Conservation (phyloP, 2,329 filamentous ascomycete genomes). For the Fusarium anguioides region DNA sequence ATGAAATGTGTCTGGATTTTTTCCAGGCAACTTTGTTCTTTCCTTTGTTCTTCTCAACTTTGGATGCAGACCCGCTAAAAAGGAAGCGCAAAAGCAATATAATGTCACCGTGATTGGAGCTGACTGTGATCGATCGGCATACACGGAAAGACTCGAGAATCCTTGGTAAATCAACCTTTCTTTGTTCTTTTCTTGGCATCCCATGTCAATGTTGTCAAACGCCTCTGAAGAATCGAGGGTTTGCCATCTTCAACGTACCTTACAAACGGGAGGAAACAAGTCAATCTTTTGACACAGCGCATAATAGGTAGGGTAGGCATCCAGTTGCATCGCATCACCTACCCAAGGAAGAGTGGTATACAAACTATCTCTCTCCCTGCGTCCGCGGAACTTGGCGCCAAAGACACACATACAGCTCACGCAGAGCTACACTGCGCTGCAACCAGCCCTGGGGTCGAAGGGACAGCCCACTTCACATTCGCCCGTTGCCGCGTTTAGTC, state of each 20-base stretch:
- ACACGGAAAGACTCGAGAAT: not conserved
- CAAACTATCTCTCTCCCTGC: not conserved
- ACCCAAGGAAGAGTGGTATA: not conserved
- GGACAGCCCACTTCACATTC: not conserved
- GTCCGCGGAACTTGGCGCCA: not conserved
- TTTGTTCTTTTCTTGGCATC: slow-evolving; percentile 22
- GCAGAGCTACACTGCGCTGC: slow-evolving; percentile 1
- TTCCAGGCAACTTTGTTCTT: not conserved
- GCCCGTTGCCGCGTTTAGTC: slow-evolving; percentile 32
- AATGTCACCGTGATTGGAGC: not conserved
- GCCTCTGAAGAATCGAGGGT: slow-evolving; percentile 14
- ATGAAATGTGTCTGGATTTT: not conserved
- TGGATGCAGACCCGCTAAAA: not conserved
- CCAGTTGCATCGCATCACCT: not conserved
- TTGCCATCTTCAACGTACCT: slow-evolving; percentile 10
- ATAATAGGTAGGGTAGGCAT: not conserved
- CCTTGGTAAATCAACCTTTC: slow-evolving; percentile 4
- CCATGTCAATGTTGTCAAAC: not conserved
- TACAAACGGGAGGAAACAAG: not conserved
- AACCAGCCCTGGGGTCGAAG: not conserved
- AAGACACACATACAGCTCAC: slow-evolving; percentile 2
- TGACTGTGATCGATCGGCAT: slow-evolving; percentile 11
- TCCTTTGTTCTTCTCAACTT: not conserved
- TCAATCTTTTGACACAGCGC: not conserved
- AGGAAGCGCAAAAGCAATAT: not conserved